Percentiles rank a stretch among this genome's conserved stretches.
Conservation (phyloP, 73 alveolate genomes). For the Stentor roeselii region DNA sequence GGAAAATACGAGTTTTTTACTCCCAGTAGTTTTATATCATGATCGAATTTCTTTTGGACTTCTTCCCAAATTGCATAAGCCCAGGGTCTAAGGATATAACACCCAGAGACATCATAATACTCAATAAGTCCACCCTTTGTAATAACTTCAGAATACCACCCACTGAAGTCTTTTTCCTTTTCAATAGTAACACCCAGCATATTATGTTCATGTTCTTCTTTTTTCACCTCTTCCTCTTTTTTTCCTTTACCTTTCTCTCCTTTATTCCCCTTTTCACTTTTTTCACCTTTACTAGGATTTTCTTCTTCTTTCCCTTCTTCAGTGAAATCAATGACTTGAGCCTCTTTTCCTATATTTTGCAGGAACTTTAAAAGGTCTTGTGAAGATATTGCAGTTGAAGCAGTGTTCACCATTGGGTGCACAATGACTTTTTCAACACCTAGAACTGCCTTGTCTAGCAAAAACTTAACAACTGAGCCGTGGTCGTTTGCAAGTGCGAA, state of each 20-base stretch:
- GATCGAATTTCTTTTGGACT: constrained; percentile 82
- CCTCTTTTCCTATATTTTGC: constrained; percentile 32
- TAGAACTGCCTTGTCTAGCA: constrained; percentile 74
- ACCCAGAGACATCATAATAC: constrained; percentile 98
- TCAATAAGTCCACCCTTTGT: constrained; percentile 98
- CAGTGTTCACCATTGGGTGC: constrained; percentile 92
- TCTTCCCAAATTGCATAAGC: constrained; percentile 98
- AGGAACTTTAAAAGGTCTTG: constrained; percentile 41
- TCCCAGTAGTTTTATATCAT: constrained; percentile 79
- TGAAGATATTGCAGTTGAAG: constrained; percentile 77
- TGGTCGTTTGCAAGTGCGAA: constrained; percentile 86
- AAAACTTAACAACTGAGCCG: constrained; percentile 75
- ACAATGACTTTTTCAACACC: constrained; percentile 64
- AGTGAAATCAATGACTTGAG: constrained; percentile 26
- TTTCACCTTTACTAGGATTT: constrained; percentile 29
- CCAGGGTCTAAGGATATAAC: constrained; percentile 98
- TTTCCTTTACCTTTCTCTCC: constrained; percentile 62
- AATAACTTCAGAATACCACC: constrained; percentile 97
- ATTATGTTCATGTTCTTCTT: constrained; percentile 57
- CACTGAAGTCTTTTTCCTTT: constrained; percentile 85
- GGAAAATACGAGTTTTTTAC: constrained; percentile 98
- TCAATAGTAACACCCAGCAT: constrained; percentile 78
- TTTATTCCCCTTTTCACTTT: constrained; percentile 54
- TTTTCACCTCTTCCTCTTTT: constrained; percentile 50
- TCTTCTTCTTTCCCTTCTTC: constrained; percentile 38